Conservation (phyloP, 306 rosid genomes). For the Dalbergia oliveri region DNA sequence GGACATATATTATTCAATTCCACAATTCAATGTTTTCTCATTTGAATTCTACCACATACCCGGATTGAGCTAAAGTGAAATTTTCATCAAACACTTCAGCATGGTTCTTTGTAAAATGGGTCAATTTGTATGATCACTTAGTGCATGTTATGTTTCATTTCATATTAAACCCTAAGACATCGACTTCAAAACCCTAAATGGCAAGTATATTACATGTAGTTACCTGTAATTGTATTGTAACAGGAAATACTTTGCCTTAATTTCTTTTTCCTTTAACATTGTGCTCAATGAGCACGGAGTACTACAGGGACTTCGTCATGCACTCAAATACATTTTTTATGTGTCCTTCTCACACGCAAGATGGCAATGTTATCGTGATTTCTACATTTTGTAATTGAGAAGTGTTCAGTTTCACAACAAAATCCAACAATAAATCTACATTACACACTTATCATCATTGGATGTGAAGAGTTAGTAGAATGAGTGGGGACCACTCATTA, state of each 20-base stretch:
- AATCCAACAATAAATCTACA: no score
- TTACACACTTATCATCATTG: no score
- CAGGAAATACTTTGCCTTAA: slow-evolving; percentile 12
- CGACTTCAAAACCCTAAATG: slow-evolving; percentile 53
- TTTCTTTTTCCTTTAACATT: not conserved
- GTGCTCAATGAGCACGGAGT: slow-evolving; percentile 29
- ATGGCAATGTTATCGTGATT: slow-evolving; percentile 41
- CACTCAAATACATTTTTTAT: slow-evolving; percentile 25
- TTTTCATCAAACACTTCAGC: slow-evolving; percentile 27
- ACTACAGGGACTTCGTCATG: slow-evolving; percentile 26
- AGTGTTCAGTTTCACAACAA: no score
- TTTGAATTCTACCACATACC: slow-evolving; percentile 17
- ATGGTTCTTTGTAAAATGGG: not conserved
- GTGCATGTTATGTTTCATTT: slow-evolving; percentile 28
- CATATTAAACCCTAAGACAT: slow-evolving; percentile 54
- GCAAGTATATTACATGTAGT: slow-evolving; percentile 16
- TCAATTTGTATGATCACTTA: not conserved
- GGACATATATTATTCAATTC: slow-evolving; percentile 21
- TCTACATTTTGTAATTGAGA: slow-evolving; percentile 31
- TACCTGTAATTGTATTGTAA: slow-evolving; percentile 12
- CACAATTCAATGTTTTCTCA: slow-evolving; percentile 6
- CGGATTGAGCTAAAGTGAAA: slow-evolving; percentile 27
- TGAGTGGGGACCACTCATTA: no score
- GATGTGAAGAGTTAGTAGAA: no score
- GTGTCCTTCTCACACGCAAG: slow-evolving; percentile 50